Base-by-base conservation (phyloP, 371 early-diverging fungal genomes). In the Circinella umbellata region DNA sequence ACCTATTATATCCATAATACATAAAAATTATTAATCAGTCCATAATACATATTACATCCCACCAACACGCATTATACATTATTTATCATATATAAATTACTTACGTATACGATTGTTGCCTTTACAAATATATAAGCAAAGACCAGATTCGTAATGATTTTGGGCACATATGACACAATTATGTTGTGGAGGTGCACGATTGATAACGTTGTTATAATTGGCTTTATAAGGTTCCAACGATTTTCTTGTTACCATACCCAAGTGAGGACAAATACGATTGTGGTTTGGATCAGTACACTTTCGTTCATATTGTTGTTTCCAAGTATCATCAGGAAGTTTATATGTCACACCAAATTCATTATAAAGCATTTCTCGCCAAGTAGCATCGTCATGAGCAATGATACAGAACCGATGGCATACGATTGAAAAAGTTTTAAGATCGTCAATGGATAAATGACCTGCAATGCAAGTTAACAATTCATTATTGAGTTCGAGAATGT, bases 181-280 rank as follows among this genome's bases (percentile, higher is more conserved):
- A 46, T 78, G 68, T 37, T 77, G 80, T 46, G 76, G 70, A 2
- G 77, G 76, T 27, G 73, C 48, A 72, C 83, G 76, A 53, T 83
- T 70, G 49, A 83, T 72, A 17, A 83, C 73, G 57, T 78, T 77
- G 27, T 80, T 72, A 42, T 80, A 83, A 35, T 73, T 76, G 4
- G 63, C 51, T 0, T 71, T 73, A 48, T 83, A 83, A 48, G 83
- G 83, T 27, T 71, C 76, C 60, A 83, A 62, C 5, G 53, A 64
- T 3, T 67, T 66, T 1, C 66, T 66, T 4, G 70, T 69, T 0
- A 83, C 77, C 68, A 61, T 35, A 15, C 81, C 74, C n/a, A 84
- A 47, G 61, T 84, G 84, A 17, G 84, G 84, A 49, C 84, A 84
- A 18, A 84, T 75, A 18, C 75, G 62, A 47, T 74, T 80, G 51